Conservation (phyloP, 2,329 filamentous ascomycete species). For the Cryoendolithus antarcticus region DNA sequence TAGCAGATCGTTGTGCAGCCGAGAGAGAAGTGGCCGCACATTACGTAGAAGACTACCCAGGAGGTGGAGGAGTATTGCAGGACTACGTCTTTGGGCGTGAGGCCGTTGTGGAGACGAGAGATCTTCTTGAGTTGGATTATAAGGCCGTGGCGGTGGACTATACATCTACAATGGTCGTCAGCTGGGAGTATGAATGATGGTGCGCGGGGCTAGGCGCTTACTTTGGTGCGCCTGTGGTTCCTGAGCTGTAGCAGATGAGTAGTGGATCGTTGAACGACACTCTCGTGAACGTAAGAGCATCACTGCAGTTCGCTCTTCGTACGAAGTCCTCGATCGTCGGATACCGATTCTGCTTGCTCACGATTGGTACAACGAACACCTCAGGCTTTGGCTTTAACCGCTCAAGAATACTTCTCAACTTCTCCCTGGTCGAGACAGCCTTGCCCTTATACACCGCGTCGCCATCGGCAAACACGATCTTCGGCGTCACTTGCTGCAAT, state of each 20-base stretch:
- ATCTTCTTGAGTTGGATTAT: slow-evolving; percentile 35
- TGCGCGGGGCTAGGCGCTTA: too few species aligned
- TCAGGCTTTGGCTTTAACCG: slow-evolving; percentile 17
- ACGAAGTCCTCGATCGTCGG: slow-evolving; percentile 22
- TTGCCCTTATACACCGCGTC: slow-evolving; percentile 30
- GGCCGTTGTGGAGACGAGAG: slow-evolving; percentile 31
- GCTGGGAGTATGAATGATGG: slow-evolving; percentile 22
- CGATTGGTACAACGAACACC: slow-evolving; percentile 18
- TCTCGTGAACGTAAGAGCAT: slow-evolving; percentile 25
- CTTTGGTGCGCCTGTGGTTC: slow-evolving; percentile 33
- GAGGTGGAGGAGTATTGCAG: slow-evolving; percentile 36
- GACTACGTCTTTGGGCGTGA: slow-evolving; percentile 28
- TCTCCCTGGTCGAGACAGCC: slow-evolving; percentile 18
- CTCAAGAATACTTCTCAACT: slow-evolving; percentile 22
- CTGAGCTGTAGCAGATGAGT: slow-evolving; percentile 32
- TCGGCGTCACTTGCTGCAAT: slow-evolving; percentile 29
- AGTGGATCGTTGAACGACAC: slow-evolving; percentile 31
- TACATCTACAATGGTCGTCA: slow-evolving; percentile 31
- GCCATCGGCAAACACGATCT: slow-evolving; percentile 29
- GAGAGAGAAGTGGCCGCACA: slow-evolving; percentile 30
- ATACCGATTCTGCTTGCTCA: slow-evolving; percentile 11
- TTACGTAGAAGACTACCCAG: slow-evolving; percentile 36
- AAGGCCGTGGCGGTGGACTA: slow-evolving; percentile 33
- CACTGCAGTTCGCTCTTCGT: slow-evolving; percentile 15
- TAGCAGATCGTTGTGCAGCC: slow-evolving; percentile 32